These are phyloP conservation scores for Aspergillus jensenii DNA, from an alignment of 2,329 filamentous ascomycete genomes.

Conservation along the genomic window DNA sequence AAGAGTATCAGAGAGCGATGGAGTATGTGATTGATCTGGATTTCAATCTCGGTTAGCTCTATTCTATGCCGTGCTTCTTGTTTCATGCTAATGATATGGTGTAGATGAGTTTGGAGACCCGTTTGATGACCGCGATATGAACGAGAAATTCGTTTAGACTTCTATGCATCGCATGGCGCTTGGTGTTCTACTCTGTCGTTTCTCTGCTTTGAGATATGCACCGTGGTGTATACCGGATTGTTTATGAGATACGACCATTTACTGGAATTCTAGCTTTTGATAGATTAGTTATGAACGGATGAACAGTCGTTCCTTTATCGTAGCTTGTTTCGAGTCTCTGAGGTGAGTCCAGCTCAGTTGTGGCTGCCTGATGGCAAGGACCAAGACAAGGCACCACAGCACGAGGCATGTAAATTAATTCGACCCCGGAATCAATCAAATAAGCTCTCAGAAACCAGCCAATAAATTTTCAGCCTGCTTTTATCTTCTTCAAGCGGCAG, in stretches of 20 bases:
- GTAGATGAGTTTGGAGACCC: constrained; percentile 48
- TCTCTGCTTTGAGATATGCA: background rate
- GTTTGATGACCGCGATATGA: constrained; percentile 44
- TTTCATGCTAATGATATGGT: background rate
- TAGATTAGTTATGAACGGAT: background rate
- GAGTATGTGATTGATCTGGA: constrained; percentile 53
- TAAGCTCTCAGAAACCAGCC: background rate
- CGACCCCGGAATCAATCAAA: background rate
- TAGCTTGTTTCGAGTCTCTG: background rate
- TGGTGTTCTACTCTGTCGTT: constrained; percentile 6
- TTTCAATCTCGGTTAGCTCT: constrained; percentile 47
- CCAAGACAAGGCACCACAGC: background rate
- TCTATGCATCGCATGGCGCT: constrained; percentile 7
- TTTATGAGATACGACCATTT: constrained; percentile 27
- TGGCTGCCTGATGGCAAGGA: background rate
- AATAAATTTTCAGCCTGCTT: background rate
- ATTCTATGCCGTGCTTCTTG: background rate
- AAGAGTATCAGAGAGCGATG: constrained; percentile 54
- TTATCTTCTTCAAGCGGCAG: background rate
- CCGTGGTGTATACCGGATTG: constrained; percentile 15
- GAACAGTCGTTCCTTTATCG: background rate
- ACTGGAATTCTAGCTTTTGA: background rate
- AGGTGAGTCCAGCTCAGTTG: background rate
- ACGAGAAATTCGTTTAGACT: constrained; percentile 21
- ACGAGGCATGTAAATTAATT: background rate